Evolutionary conservation across 108 stramenopile genomes (phyloP).

Genomic region (Cylindrotheca closterium): DNA sequence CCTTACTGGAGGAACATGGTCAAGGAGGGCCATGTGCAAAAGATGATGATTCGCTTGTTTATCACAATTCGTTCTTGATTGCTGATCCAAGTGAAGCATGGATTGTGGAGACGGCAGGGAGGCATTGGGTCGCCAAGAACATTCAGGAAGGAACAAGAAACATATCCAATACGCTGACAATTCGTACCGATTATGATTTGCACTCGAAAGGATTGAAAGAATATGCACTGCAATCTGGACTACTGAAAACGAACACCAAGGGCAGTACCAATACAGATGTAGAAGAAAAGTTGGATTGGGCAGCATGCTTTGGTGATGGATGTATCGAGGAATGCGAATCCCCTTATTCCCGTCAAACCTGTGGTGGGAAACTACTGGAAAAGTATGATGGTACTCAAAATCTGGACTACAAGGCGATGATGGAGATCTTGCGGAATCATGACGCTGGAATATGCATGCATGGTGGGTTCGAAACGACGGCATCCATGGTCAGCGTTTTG

Average conservation of each 20-base stretch:
- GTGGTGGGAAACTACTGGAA: conserved; percentile 21
- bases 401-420: conserved; percentile 30
- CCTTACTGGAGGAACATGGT: conserved; percentile 46
- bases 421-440: conserved; percentile 36
- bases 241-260: conserved; percentile 14
- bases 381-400: conserved; percentile 2
- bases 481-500: conserved; percentile 30
- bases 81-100: conserved; percentile 51
- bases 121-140: conserved; percentile 55
- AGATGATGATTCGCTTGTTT: conserved; percentile 43
- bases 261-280: no score
- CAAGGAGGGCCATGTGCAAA: conserved; percentile 71
- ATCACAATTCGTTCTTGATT: conserved; percentile 65
- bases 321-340: conserved; percentile 7
- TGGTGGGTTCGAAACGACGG: conserved; percentile 48
- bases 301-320: conserved; percentile 14
- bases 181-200: conserved; percentile 45
- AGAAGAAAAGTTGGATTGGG: conserved; percentile 33
- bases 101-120: conserved; percentile 58
- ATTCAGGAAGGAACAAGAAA: conserved; percentile 36
- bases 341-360: background rate
- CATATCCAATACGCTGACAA: conserved; percentile 58
- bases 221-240: conserved; percentile 24
- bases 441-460: conserved; percentile 47
- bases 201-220: conserved; percentile 34